phyloP scores from a whole-genome alignment of 176 grass and related monocot genomes.

The Themeda triandra region DNA sequence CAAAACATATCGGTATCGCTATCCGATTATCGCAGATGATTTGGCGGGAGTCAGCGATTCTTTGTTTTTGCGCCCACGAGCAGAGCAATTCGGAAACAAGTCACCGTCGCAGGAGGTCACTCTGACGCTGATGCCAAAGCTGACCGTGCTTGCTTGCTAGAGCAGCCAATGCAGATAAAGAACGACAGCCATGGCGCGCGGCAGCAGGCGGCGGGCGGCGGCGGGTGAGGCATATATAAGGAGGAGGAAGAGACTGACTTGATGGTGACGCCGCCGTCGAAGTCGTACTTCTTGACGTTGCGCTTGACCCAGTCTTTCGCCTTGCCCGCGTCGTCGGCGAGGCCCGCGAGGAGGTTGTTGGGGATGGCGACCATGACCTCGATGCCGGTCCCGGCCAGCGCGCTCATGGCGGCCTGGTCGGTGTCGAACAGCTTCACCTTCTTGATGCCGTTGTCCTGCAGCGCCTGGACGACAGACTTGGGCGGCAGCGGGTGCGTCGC shows the following conservation, averaged over 20 bases:
- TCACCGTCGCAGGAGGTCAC: neutral
- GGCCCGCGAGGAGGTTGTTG: conserved; percentile 34
- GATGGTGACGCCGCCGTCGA: conserved; percentile 59
- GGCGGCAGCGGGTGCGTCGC: conserved; percentile 54
- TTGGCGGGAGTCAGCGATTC: neutral
- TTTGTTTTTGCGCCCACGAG: neutral
- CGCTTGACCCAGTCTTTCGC: conserved; percentile 49
- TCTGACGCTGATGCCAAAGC: neutral
- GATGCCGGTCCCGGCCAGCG: conserved; percentile 51
- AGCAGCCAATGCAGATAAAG: neutral
- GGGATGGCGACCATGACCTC: conserved; percentile 68
- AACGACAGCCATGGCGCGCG: neutral
- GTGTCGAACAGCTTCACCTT: conserved; percentile 75
- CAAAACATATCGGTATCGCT: neutral
- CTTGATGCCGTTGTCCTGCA: conserved; percentile 53
- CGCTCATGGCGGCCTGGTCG: conserved; percentile 47
- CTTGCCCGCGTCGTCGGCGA: conserved; percentile 28
- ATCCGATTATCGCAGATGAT: neutral
- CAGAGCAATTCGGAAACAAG: neutral
- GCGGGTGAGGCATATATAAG: neutral
- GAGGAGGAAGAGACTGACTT: conserved; percentile 21
- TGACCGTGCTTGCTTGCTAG: neutral
- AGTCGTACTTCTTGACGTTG: conserved; percentile 47
- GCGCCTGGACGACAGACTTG: conserved; percentile 49
- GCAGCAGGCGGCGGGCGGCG: neutral